phyloP scores from a whole-genome alignment of 2,329 filamentous ascomycete genomes.

The Diaporthe aspalathi region DNA sequence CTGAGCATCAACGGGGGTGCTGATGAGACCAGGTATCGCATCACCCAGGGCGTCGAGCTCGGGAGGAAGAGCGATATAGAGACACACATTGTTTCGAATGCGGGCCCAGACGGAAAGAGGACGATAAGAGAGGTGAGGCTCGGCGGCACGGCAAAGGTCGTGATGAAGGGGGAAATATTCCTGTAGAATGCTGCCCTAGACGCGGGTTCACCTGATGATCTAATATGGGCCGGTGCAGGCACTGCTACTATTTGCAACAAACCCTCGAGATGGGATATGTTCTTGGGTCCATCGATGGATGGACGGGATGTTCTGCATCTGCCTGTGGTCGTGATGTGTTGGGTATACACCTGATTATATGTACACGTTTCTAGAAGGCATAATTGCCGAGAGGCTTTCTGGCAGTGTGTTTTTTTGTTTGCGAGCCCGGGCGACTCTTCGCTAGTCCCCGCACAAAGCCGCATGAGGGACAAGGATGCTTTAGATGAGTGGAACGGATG shows the following conservation, averaged over 20 bases:
- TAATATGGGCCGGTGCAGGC: too few species aligned
- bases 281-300: not conserved
- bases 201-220: not conserved
- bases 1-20: slow-evolving; percentile 57
- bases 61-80: slow-evolving; percentile 66
- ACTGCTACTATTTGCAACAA: not conserved
- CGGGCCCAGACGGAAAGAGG: slow-evolving; percentile 20
- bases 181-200: slow-evolving; percentile 27
- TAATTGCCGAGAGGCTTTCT: not conserved
- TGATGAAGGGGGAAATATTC: slow-evolving; percentile 46
- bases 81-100: slow-evolving; percentile 53
- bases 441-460: not conserved
- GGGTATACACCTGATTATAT: not conserved
- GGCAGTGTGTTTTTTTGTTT: not conserved
- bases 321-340: not conserved
- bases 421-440: not conserved
- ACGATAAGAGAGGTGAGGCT: slow-evolving; percentile 45
- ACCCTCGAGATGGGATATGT: not conserved
- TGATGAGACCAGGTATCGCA: slow-evolving; percentile 56
- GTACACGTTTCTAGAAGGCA: not conserved
- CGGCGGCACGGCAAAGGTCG: slow-evolving; percentile 46
- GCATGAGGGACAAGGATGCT: slow-evolving; percentile 7
- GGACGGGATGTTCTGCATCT: not conserved
- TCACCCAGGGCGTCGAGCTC: slow-evolving; percentile 77
- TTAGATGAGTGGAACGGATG: slow-evolving; percentile 7